Evolutionary conservation across 768 basidiomycete species (phyloP).

Genomic region (Symmetrospora coprosmae): DNA sequence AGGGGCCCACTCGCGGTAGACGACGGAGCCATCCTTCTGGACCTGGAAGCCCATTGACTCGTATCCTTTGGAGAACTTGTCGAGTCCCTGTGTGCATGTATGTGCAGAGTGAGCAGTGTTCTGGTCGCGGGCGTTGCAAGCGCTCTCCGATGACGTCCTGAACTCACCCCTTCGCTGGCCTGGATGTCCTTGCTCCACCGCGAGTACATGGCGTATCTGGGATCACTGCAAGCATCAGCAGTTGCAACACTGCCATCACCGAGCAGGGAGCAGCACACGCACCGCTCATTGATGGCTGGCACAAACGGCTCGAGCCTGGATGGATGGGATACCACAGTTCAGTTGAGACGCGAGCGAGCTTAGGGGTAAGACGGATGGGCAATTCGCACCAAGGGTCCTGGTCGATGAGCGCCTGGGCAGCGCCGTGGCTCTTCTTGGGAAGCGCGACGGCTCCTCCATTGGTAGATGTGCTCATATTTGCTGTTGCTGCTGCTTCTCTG

Average conservation of each 20-base stretch:
- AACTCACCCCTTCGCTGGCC: constrained; percentile 27
- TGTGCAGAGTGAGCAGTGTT: constrained; percentile 35
- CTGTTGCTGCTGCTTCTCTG: not conserved
- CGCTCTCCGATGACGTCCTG: too few species aligned
- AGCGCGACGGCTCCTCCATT: too few species aligned
- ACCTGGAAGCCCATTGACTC: constrained; percentile 61
- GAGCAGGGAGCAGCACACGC: not conserved
- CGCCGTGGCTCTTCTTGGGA: constrained; percentile 1
- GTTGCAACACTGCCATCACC: not conserved
- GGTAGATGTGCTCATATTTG: not conserved
- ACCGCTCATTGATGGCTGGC: constrained; percentile 33
- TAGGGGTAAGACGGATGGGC: not conserved
- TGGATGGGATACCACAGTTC: not conserved
- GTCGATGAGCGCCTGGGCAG: constrained; percentile 30
- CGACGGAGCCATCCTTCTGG: constrained; percentile 50
- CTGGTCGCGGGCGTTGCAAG: too few species aligned
- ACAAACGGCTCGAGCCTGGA: constrained; percentile 38
- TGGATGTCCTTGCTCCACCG: constrained; percentile 32
- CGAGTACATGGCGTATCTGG: constrained; percentile 35
- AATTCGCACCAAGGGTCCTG: constrained; percentile 37
- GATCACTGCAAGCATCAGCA: not conserved
- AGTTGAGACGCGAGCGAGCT: not conserved
- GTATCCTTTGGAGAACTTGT: constrained; percentile 65
- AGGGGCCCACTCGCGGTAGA: constrained; percentile 94
- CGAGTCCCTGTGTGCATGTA: constrained; percentile 63